A percentile compares a stretch with the other conserved stretches of the same genome.
Conservation (phyloP, 768 basidiomycete genomes). For the Termitomyces eurrhizus region DNA sequence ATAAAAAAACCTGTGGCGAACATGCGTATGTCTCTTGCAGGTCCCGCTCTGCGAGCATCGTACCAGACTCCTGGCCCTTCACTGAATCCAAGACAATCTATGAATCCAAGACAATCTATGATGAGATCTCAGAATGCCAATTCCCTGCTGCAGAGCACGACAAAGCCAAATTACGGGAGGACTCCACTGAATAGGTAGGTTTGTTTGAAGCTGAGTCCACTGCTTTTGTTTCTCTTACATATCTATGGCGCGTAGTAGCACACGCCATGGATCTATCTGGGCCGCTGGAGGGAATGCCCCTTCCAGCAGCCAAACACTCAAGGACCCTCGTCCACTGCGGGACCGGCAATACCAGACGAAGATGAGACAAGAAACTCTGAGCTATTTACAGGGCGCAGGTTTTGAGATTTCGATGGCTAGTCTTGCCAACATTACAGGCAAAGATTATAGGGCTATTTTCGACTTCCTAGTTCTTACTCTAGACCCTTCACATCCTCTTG, state of each 20-base stretch:
- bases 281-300: slow-evolving; percentile 47
- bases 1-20: slow-evolving; percentile 64
- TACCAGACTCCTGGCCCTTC: slow-evolving; percentile 35
- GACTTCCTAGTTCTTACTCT: slow-evolving; percentile 67
- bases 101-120: slow-evolving; percentile 65
- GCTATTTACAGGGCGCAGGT: slow-evolving; percentile 62
- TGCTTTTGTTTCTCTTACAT: slow-evolving; percentile 2
- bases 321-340: slow-evolving; percentile 77
- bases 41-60: slow-evolving; percentile 62
- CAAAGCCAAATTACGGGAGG: slow-evolving; percentile 61
- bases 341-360: slow-evolving; percentile 69
- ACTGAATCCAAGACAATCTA: slow-evolving; percentile 64
- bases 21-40: slow-evolving; percentile 68
- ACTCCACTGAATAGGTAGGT: slow-evolving; percentile 74
- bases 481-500: slow-evolving; percentile 65
- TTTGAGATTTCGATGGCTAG: slow-evolving; percentile 67
- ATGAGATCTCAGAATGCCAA: slow-evolving; percentile 68
- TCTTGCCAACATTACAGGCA: slow-evolving; percentile 74
- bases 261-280: slow-evolving; percentile 77
- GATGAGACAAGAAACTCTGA: slow-evolving; percentile 74
- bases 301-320: slow-evolving; percentile 50
- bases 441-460: slow-evolving; percentile 85
- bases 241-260: slow-evolving; percentile 42
- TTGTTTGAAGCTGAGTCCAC: slow-evolving; percentile 4
- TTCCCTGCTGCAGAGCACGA: slow-evolving; percentile 64